A percentile compares a stretch with the other conserved stretches of the same genome.
Evolutionary conservation across 225 moss, liverwort and hornwort species (phyloP).

Genomic region (Pseudisothecium myosuroides): DNA sequence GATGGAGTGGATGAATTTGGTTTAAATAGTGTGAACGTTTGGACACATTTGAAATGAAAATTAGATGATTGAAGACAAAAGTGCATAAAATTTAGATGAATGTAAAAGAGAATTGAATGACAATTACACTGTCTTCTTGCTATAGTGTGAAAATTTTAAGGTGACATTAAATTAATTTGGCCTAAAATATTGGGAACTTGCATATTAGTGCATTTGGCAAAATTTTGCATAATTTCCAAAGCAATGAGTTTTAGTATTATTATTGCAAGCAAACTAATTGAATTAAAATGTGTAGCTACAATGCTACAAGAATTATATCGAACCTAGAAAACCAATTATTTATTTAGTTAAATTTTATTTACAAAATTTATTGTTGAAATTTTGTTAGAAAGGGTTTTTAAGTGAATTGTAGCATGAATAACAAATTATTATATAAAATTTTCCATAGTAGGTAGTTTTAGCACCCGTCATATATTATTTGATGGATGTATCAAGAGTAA

Average conservation of each 20-base stretch:
- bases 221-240: background rate
- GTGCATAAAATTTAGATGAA: background rate
- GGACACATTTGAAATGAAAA: background rate
- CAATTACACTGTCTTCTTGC: background rate
- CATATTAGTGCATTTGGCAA: fast-evolving
- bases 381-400: background rate
- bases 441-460: background rate
- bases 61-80: background rate
- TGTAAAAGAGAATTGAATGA: background rate
- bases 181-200: background rate
- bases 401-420: background rate
- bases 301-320: background rate
- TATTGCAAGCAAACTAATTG: fast-evolving
- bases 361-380: background rate
- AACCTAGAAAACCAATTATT: background rate
- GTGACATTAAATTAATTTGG: no score
- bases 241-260: fast-evolving
- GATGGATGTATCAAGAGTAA: background rate
- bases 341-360: background rate
- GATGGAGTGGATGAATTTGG: fast-evolving
- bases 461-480: background rate
- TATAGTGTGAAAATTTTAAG: background rate
- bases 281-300: background rate
- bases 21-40: fast-evolving
- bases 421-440: background rate